Percentiles rank a stretch among this genome's conserved stretches.
Conservation (phyloP, 1,139 yeast species). For the Saccharomyces hybrid region DNA sequence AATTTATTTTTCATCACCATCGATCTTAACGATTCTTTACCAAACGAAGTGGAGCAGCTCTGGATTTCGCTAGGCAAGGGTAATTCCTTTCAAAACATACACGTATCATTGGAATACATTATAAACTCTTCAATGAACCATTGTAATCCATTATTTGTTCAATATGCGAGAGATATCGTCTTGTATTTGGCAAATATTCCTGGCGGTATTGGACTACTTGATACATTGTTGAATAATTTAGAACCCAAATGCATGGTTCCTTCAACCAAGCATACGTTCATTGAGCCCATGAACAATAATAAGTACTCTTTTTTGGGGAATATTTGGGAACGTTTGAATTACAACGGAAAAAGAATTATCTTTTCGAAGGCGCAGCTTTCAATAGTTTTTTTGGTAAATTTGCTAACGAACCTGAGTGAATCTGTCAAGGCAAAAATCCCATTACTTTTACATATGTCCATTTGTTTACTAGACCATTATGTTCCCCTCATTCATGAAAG, state of each 20-base stretch:
- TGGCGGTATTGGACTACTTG: conserved; percentile 35
- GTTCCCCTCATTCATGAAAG: conserved; percentile 75
- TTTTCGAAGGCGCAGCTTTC: conserved; percentile 87
- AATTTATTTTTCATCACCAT: conserved; percentile 82
- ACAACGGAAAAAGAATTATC: conserved; percentile 61
- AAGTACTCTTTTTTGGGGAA: conserved; percentile 73
- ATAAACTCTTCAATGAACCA: conserved; percentile 61
- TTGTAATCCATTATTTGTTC: conserved; percentile 68
- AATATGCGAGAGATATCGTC: conserved; percentile 70
- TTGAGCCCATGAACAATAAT: conserved; percentile 24
- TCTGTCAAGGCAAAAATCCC: conserved; percentile 55
- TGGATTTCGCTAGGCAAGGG: conserved; percentile 90
- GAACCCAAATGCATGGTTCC: conserved; percentile 89
- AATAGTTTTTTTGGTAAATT: conserved; percentile 73
- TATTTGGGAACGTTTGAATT: conserved; percentile 49
- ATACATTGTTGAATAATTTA: conserved; percentile 57
- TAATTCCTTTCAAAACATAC: conserved; percentile 57
- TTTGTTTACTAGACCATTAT: conserved; percentile 83
- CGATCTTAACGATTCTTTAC: conserved; percentile 61
- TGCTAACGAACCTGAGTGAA: conserved; percentile 56
- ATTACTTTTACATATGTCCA: conserved; percentile 69
- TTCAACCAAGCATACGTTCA: conserved; percentile 36
- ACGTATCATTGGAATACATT: conserved; percentile 63
- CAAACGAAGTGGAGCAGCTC: conserved; percentile 82
- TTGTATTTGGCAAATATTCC: conserved; percentile 53